Evolutionary conservation across 345 rosid genomes (phyloP), one percentile per base, ranked within the genome.

Genomic region (Heritiera littoralis): DNA sequence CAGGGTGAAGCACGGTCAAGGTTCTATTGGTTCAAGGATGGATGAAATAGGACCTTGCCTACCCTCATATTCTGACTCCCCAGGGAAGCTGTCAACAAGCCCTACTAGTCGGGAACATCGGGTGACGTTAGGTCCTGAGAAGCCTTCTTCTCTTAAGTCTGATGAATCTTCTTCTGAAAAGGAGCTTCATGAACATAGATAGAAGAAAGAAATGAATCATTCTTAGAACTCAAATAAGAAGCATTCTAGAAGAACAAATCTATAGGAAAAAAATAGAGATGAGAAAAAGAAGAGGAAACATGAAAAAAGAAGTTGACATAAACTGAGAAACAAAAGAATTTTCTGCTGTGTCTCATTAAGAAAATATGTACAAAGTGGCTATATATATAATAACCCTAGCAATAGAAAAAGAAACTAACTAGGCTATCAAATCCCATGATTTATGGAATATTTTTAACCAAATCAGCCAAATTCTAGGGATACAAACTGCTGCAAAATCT

Each of bases 11-110:
- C 97, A 94, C 2, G 98, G 98, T 32, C 88, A 96, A 85, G 98
- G 98, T 72, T 85, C 92, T 38, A 81, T 93, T 28, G 98, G 98
- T 77, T 86, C 95, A 12, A 91, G 95, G 87, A 95, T 92, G 97
- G 99, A 95, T 72, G 99, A 95, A 85, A 87, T 97, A 32, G 97
- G 97, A 15, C 98, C 98, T 8, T 93, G 88, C 75, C 98, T 89
- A 77, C 88, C 89, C 0, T 35, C 83, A 9, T 30, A 79, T 52
- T 54, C 83, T 0, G 87, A 85, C 52, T 51, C 70, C 3, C 75
- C 75, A n/a, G 87, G 81, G 55, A 83, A 80, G 72, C 58, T n/a
- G 10, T 66, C 90, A 69, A 30, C 81, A 60, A 54, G 75, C 55
- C 71, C 11, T 6, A 83, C 79, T 78, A 41, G 14, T 6, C 79